A percentile compares a stretch with the other conserved stretches of the same genome.
Evolutionary conservation across 768 basidiomycete genomes (phyloP).

Genomic region (Pleurotus giganteus): DNA sequence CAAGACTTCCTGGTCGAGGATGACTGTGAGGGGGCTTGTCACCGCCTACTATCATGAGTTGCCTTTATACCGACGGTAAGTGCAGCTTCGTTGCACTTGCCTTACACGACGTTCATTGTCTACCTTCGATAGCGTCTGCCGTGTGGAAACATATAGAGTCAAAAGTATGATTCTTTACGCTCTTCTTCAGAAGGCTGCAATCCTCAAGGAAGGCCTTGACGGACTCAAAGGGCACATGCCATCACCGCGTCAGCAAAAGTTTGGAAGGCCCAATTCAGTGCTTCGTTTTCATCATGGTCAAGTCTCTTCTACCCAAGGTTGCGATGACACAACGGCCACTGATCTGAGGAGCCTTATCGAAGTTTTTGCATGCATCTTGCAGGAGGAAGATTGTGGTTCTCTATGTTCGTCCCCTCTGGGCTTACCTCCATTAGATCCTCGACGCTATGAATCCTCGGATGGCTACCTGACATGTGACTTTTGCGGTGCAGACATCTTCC

Average conservation of each 20-base stretch:
- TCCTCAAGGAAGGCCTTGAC: not conserved
- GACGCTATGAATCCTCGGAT: constrained; percentile 17
- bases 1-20: constrained; percentile 86
- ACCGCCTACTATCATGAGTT: constrained; percentile 70
- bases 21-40: constrained; percentile 63
- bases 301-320: not conserved
- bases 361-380: constrained; percentile 51
- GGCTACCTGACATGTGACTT: constrained; percentile 63
- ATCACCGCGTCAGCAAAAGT: not conserved
- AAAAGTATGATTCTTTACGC: constrained; percentile 63
- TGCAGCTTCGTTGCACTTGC: not conserved
- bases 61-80: constrained; percentile 76
- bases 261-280: too few relatives aligned
- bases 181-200: constrained; percentile 30
- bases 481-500: constrained; percentile 79
- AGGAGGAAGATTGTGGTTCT: constrained; percentile 39
- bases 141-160: constrained; percentile 73
- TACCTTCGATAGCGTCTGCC: constrained; percentile 59
- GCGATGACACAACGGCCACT: constrained; percentile 10
- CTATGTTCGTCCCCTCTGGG: not conserved
- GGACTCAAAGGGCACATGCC: not conserved
- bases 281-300: not conserved
- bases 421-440: not conserved
- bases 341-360: constrained; percentile 35
- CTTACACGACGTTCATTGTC: not conserved